Evolutionary conservation across 2,329 filamentous ascomycete genomes (phyloP), one percentile per base, ranked within the genome.

Genomic region (Colletotrichum eleusines): DNA sequence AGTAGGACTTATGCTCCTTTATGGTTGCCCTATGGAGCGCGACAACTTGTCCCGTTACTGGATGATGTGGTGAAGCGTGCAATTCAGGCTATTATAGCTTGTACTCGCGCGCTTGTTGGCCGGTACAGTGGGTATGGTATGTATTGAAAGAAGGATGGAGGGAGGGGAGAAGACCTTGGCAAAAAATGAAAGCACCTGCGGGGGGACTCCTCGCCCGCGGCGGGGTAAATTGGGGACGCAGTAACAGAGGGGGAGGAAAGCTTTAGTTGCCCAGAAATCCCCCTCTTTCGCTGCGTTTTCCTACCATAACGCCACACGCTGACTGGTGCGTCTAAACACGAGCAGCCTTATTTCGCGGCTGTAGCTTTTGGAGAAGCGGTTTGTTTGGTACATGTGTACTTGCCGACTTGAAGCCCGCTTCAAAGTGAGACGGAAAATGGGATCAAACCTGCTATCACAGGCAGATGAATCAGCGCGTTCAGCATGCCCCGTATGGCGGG

Each of bases 181-280:
- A 63, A 46, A 57, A 63, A 53, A 69, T 63, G 58, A 71, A 40
- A n/a, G 42, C 33, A 44, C 42, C 55, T 60, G 67, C 68, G 64
- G 64, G 64, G 64, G 64, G 59, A 58, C 57, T 48, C n/a, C 33
- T 26, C 28, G 67, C 67, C 50, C 50, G 40, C 58, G 46, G 71
- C 67, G 71, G 71, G 71, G 71, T 72, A 71, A 71, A 67, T 72
- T 72, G 71, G 63, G 61, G 68, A 68, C 58, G 38, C 20, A 26
- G 50, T n/a, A 26, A 40, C 26, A 46, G 67, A 50, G 14, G 23
- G 46, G n/a, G n/a, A n/a, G n/a, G 20, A 20, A 62, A 54, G 55
- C 38, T 28, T 50, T 31, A 1, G 50, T 59, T 59, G 59, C 51
- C 53, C 48, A 51, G 16, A 31, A 48, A 16, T 8, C 42, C 66